Percentiles rank a stretch among this genome's conserved stretches.
phyloP scores from a whole-genome alignment of 2,329 filamentous ascomycete genomes.

The Colletotrichum gigasporum region DNA sequence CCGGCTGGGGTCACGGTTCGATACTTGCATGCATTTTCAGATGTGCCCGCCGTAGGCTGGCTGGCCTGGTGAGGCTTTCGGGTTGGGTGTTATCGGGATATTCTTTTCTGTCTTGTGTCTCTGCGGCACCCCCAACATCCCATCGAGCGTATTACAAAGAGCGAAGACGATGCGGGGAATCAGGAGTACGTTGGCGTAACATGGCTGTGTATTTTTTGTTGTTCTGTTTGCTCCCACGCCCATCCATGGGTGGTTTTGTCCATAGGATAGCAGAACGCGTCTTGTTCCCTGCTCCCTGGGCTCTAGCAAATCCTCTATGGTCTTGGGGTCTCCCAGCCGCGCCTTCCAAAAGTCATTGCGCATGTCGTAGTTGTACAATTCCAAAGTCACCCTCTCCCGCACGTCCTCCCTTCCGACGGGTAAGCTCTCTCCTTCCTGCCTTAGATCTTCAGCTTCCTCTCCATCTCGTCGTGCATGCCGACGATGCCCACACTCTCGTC shows the following conservation, averaged over 20 bases:
- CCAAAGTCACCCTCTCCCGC: slow-evolving; percentile 1
- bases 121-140: slow-evolving; percentile 15
- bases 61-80: slow-evolving; percentile 24
- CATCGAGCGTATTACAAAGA: slow-evolving; percentile 32
- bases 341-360: slow-evolving; percentile 7
- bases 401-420: too few species aligned
- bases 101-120: slow-evolving; percentile 30
- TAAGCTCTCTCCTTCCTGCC: slow-evolving; percentile 32
- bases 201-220: slow-evolving; percentile 36
- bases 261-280: slow-evolving; percentile 32
- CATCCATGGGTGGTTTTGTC: slow-evolving; percentile 29
- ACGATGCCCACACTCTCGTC: slow-evolving; percentile 76
- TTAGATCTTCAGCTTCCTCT: slow-evolving; percentile 86
- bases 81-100: slow-evolving; percentile 15
- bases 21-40: slow-evolving; percentile 23
- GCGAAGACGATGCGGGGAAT: slow-evolving; percentile 34
- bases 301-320: slow-evolving; percentile 7
- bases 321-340: slow-evolving; percentile 4
- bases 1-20: neutral
- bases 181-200: slow-evolving; percentile 39
- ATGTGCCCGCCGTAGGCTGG: slow-evolving; percentile 23
- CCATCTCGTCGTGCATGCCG: slow-evolving; percentile 91
- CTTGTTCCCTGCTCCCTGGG: slow-evolving; percentile 19
- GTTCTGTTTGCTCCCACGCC: slow-evolving; percentile 26
- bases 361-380: slow-evolving; percentile 23